Evolutionary conservation across 805 yeast genomes (phyloP).

Genomic region (Candida alai): DNA sequence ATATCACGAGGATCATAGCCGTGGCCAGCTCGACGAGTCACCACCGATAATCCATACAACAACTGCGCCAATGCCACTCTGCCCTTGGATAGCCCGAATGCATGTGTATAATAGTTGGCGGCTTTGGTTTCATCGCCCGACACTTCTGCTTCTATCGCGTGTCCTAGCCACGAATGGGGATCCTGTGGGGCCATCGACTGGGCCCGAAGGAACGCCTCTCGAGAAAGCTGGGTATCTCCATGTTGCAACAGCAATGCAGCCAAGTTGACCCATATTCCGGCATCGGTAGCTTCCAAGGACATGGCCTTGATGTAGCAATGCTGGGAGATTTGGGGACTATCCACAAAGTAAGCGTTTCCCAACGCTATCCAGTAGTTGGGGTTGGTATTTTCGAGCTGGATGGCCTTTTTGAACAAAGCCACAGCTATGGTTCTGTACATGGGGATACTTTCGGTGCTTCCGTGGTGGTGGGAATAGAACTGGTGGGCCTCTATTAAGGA

Average conservation of each 20-base stretch:
- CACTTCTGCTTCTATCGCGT: slow-evolving; percentile 59
- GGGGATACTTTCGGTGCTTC: slow-evolving; percentile 10
- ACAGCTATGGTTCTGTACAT: slow-evolving; percentile 50
- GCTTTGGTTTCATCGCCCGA: slow-evolving; percentile 51
- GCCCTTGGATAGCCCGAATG: slow-evolving; percentile 75
- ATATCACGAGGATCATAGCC: slow-evolving; percentile 49
- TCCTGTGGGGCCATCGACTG: slow-evolving; percentile 79
- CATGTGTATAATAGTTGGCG: slow-evolving; percentile 64
- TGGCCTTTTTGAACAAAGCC: slow-evolving; percentile 57
- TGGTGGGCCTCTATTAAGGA: slow-evolving; percentile 48
- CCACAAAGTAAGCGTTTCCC: slow-evolving; percentile 67
- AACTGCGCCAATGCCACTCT: slow-evolving; percentile 64
- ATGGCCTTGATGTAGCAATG: slow-evolving; percentile 89
- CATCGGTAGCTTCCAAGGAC: slow-evolving; percentile 63
- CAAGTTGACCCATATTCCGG: slow-evolving; percentile 73
- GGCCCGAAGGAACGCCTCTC: slow-evolving; percentile 65
- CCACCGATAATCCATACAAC: slow-evolving; percentile 61
- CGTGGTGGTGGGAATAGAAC: no score
- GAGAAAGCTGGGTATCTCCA: slow-evolving; percentile 70
- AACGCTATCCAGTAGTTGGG: slow-evolving; percentile 77
- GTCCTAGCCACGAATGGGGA: slow-evolving; percentile 79
- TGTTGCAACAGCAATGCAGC: slow-evolving; percentile 70
- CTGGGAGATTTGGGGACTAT: slow-evolving; percentile 74
- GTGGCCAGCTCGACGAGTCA: slow-evolving; percentile 42
- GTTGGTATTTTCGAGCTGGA: slow-evolving; percentile 66